phyloP scores from a whole-genome alignment of 2,329 filamentous ascomycete species.

The Colletotrichum spinosum region DNA sequence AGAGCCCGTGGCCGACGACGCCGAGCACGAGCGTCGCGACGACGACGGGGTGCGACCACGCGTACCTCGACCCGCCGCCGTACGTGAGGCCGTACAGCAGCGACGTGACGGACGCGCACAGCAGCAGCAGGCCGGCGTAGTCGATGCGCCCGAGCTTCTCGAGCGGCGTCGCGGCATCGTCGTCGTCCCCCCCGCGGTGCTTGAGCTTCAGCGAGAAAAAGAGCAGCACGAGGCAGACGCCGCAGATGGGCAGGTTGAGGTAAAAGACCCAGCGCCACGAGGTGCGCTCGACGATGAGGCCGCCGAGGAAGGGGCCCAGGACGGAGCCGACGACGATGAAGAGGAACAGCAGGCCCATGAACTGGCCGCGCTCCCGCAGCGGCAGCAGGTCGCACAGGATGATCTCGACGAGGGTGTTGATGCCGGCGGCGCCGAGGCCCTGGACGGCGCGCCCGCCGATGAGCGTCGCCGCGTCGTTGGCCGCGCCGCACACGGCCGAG shows the following conservation, averaged over 20 bases:
- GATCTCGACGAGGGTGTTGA: constrained; percentile 39
- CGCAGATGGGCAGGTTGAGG: constrained; percentile 51
- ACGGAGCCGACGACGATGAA: constrained; percentile 48
- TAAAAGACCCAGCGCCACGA: constrained; percentile 60
- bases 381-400: constrained; percentile 59
- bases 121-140: constrained; percentile 51
- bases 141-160: constrained; percentile 46
- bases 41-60: constrained; percentile 71
- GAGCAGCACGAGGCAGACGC: constrained; percentile 38
- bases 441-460: constrained; percentile 58
- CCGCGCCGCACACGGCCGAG: constrained; percentile 39
- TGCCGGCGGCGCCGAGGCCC: constrained; percentile 47
- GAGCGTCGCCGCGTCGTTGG: constrained; percentile 48
- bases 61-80: constrained; percentile 69
- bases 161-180: not conserved
- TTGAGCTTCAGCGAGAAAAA: constrained; percentile 33
- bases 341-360: constrained; percentile 46
- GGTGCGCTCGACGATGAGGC: constrained; percentile 41
- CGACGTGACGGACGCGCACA: constrained; percentile 45
- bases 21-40: constrained; percentile 53
- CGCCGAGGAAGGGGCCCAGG: constrained; percentile 48
- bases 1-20: constrained; percentile 48
- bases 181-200: not conserved
- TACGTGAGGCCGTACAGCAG: constrained; percentile 46
- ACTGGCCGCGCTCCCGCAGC: constrained; percentile 57